phyloP scores from a whole-genome alignment of 768 basidiomycete genomes.

The Russula olivacea region DNA sequence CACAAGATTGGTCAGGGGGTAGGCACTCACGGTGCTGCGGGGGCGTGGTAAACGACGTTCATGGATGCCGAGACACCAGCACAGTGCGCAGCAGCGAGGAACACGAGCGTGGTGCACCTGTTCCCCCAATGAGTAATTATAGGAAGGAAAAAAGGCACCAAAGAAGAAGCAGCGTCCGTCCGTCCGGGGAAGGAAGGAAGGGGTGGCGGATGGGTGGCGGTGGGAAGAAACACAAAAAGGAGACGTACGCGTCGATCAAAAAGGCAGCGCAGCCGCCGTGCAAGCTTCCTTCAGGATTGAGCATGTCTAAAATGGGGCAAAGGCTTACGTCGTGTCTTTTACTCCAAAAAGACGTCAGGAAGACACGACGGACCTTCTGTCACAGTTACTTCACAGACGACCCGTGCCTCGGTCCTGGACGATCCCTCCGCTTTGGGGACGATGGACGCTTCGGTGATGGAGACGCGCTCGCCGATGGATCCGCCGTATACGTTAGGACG shows the following conservation, averaged over 20 bases:
- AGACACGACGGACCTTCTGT: slow-evolving; percentile 24
- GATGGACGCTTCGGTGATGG: slow-evolving; percentile 28
- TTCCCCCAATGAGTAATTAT: no score
- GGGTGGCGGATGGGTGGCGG: no score
- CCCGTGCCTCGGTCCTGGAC: slow-evolving; percentile 29
- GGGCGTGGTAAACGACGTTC: slow-evolving; percentile 26
- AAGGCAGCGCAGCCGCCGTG: slow-evolving; percentile 30
- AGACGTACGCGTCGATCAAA: slow-evolving; percentile 27
- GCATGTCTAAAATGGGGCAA: slow-evolving; percentile 29
- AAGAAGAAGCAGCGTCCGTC: no score
- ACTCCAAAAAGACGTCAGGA: no score
- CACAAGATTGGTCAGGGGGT: no score
- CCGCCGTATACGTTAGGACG: slow-evolving; percentile 23
- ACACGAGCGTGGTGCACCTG: slow-evolving; percentile 25
- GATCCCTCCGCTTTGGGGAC: slow-evolving; percentile 31
- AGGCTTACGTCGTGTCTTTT: no score
- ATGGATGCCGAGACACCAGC: slow-evolving; percentile 24
- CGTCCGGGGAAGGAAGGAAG: no score
- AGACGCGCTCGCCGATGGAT: slow-evolving; percentile 22
- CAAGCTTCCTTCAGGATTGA: slow-evolving; percentile 25
- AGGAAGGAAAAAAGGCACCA: no score
- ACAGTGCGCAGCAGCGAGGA: slow-evolving; percentile 7
- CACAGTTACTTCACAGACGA: slow-evolving; percentile 31
- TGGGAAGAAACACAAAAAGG: no score
- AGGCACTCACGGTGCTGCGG: slow-evolving; percentile 23